A percentile compares a stretch with the other conserved stretches of the same genome.
phyloP scores from a whole-genome alignment of 2,329 filamentous ascomycete species.

The Aspergillus ochraceoroseus region DNA sequence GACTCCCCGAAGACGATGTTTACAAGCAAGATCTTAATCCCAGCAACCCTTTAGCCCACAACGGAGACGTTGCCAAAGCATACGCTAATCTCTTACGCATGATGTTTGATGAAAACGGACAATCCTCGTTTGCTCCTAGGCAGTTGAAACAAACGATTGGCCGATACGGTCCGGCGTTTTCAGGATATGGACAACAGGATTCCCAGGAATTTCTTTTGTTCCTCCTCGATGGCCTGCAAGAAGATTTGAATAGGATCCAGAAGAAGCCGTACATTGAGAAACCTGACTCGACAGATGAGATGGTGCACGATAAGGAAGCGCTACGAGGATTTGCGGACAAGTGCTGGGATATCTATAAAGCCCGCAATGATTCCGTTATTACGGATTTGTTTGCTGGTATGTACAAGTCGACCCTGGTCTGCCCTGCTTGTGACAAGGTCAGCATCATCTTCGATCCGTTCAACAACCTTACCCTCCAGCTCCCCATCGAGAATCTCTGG shows the following conservation, averaged over 20 bases:
- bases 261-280: constrained; percentile 98
- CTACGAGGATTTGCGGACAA: constrained; percentile 80
- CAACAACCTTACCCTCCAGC: constrained; percentile 84
- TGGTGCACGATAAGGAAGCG: constrained; percentile 74
- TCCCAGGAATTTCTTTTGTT: constrained; percentile 97
- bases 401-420: constrained; percentile 96
- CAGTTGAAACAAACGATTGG: constrained; percentile 81
- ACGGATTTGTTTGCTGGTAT: constrained; percentile 94
- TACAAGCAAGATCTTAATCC: constrained; percentile 78
- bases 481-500: constrained; percentile 84
- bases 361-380: constrained; percentile 89
- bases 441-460: constrained; percentile 99
- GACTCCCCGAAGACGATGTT: constrained; percentile 48
- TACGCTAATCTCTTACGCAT: constrained; percentile 72
- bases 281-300: constrained; percentile 94
- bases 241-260: constrained; percentile 87
- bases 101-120: constrained; percentile 66
- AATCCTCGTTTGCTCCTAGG: constrained; percentile 67
- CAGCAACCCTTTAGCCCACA: constrained; percentile 77
- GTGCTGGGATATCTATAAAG: constrained; percentile 87
- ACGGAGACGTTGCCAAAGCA: constrained; percentile 77
- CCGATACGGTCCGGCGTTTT: constrained; percentile 76
- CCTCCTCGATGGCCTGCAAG: constrained; percentile 86
- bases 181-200: constrained; percentile 92
- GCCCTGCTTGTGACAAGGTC: constrained; percentile 84